Evolutionary conservation across 2,329 filamentous ascomycete genomes (phyloP).

Genomic region (Aureobasidium leucospermi): DNA sequence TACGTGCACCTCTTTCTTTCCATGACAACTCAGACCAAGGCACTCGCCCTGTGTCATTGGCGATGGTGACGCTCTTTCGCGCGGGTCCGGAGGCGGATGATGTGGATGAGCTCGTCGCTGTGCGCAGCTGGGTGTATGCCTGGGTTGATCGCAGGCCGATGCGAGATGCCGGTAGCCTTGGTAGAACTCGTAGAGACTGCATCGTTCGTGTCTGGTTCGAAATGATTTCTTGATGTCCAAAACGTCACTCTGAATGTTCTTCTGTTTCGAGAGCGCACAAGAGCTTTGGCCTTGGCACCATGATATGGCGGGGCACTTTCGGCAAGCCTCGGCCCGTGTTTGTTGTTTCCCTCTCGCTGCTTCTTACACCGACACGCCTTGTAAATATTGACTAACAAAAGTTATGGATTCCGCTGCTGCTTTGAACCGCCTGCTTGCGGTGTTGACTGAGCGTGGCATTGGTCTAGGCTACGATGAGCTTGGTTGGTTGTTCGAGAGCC

Average conservation of each 20-base stretch:
- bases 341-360: background rate
- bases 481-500: conserved; percentile 39
- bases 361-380: background rate
- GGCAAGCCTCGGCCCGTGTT: conserved; percentile 3
- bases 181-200: background rate
- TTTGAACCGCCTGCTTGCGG: conserved; percentile 36
- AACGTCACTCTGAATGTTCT: background rate
- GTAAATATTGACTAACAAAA: background rate
- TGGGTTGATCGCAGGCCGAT: background rate
- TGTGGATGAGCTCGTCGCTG: conserved; percentile 22
- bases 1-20: conserved; percentile 72
- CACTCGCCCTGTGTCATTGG: conserved; percentile 78
- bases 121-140: conserved; percentile 12
- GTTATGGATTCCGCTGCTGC: background rate
- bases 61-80: conserved; percentile 67
- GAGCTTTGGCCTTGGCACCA: conserved; percentile 3
- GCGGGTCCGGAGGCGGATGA: conserved; percentile 36
- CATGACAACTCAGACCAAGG: conserved; percentile 71
- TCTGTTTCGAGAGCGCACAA: background rate
- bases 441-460: conserved; percentile 38
- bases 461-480: conserved; percentile 40
- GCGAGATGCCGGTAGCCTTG: background rate
- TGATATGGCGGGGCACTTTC: background rate
- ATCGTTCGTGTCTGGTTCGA: background rate
- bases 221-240: background rate